A percentile compares a stretch with the other conserved stretches of the same genome.
Evolutionary conservation across 768 basidiomycete species (phyloP).

Genomic region (Scleroderma bovista): DNA sequence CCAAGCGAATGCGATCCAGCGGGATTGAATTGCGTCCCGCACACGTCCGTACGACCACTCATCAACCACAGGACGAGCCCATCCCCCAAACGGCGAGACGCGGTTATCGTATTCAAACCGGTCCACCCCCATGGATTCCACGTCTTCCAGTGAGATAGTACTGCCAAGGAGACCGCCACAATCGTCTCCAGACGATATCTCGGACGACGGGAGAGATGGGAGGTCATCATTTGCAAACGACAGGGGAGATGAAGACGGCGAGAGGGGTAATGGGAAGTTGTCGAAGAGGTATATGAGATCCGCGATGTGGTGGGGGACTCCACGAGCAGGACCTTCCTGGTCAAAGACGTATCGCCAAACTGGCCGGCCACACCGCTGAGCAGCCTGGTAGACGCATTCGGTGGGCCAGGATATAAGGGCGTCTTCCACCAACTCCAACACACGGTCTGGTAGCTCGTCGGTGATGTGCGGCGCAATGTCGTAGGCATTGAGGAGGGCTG

Average conservation of each 20-base stretch:
- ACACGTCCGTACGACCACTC: slow-evolving; percentile 63
- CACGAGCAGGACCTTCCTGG: slow-evolving; percentile 65
- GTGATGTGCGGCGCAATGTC: slow-evolving; percentile 61
- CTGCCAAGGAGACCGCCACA: slow-evolving; percentile 9
- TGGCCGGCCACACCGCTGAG: slow-evolving; percentile 46
- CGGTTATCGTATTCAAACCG: slow-evolving; percentile 11
- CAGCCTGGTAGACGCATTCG: slow-evolving; percentile 52
- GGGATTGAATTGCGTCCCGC: slow-evolving; percentile 64
- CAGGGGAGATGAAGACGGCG: slow-evolving; percentile 27
- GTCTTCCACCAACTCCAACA: slow-evolving; percentile 73
- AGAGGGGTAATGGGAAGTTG: slow-evolving; percentile 54
- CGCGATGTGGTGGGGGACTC: slow-evolving; percentile 62
- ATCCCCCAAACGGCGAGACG: slow-evolving; percentile 32
- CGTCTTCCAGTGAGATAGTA: slow-evolving; percentile 19
- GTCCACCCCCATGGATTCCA: slow-evolving; percentile 22
- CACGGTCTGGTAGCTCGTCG: slow-evolving; percentile 60
- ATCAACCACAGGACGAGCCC: slow-evolving; percentile 56
- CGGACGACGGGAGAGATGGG: slow-evolving; percentile 25
- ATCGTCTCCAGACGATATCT: slow-evolving; percentile 13
- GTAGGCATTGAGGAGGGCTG: slow-evolving; percentile 59
- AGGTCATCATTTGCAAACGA: slow-evolving; percentile 31
- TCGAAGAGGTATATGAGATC: slow-evolving; percentile 79
- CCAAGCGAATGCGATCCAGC: slow-evolving; percentile 72
- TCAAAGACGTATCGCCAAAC: slow-evolving; percentile 83
- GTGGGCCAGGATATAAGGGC: slow-evolving; percentile 74